Conservation (phyloP, 768 basidiomycete species). For the Podaxis pistillaris region DNA sequence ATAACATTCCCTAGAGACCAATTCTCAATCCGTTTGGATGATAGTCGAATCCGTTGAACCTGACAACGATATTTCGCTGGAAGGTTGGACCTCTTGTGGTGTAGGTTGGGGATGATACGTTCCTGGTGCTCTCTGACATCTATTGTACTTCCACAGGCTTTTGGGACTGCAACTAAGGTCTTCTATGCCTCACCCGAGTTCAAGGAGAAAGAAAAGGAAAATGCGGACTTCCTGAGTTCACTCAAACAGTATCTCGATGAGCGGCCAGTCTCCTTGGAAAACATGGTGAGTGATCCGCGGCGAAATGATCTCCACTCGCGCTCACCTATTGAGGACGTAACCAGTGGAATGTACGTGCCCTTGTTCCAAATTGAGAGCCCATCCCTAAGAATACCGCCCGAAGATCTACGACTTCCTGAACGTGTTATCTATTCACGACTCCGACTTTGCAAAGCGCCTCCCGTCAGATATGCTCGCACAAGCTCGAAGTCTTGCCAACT, state of each 20-base stretch:
- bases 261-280: constrained; percentile 47
- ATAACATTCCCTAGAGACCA: neutral
- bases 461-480: constrained; percentile 51
- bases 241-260: constrained; percentile 55
- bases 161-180: constrained; percentile 39
- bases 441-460: constrained; percentile 44
- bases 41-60: constrained; percentile 65
- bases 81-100: constrained; percentile 63
- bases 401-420: constrained; percentile 76
- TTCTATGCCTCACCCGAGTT: constrained; percentile 60
- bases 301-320: neutral
- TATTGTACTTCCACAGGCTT: constrained; percentile 35
- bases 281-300: constrained; percentile 47
- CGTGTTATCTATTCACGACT: constrained; percentile 67
- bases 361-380: neutral
- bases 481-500: constrained; percentile 64
- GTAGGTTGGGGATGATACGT: constrained; percentile 29
- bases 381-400: constrained; percentile 21
- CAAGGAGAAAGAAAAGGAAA: constrained; percentile 40
- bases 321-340: neutral
- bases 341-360: constrained; percentile 12
- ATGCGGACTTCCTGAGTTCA: constrained; percentile 44
- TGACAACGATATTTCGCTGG: constrained; percentile 57
- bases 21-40: constrained; percentile 8
- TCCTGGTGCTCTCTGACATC: neutral